phyloP scores from a whole-genome alignment of 805 yeast genomes.

The Monosporozyma servazzii region DNA sequence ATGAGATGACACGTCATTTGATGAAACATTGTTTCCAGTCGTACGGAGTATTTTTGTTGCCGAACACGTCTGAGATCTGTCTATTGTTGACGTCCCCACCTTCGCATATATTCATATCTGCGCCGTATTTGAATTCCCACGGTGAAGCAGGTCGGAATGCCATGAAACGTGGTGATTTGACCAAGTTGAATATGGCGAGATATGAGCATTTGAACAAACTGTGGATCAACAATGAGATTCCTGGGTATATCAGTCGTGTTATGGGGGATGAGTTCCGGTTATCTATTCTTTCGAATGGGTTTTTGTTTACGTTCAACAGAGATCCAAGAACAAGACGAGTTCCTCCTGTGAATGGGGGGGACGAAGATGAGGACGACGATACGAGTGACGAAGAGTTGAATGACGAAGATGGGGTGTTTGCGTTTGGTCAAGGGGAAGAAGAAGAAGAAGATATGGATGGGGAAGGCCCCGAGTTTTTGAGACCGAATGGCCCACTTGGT shows the following conservation, averaged over 20 bases:
- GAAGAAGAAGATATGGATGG: constrained; percentile 2
- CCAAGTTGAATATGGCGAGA: constrained; percentile 43
- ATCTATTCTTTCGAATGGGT: constrained; percentile 21
- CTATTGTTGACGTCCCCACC: constrained; percentile 28
- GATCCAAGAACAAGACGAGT: constrained; percentile 19
- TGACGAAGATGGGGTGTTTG: constrained; percentile 12
- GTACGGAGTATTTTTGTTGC: constrained; percentile 31
- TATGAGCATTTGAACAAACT: constrained; percentile 46
- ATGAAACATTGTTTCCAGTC: constrained; percentile 25
- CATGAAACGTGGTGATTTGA: constrained; percentile 45
- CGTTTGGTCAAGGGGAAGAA: constrained; percentile 12
- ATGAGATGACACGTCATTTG: constrained; percentile 26
- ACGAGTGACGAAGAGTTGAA: constrained; percentile 19
- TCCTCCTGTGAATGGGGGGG: constrained; percentile 9
- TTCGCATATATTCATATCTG: constrained; percentile 34
- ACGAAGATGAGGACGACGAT: constrained; percentile 11
- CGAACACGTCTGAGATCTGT: constrained; percentile 29
- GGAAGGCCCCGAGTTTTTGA: not conserved
- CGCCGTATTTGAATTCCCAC: constrained; percentile 66
- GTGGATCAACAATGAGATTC: constrained; percentile 55
- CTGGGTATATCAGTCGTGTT: constrained; percentile 37
- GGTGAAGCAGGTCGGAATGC: constrained; percentile 62
- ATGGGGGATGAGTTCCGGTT: constrained; percentile 30
- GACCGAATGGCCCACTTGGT: constrained; percentile 9
- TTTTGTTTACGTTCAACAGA: constrained; percentile 20